Conservation (phyloP, 1,284 basidiomycete species). For the Xanthoconium separans region DNA sequence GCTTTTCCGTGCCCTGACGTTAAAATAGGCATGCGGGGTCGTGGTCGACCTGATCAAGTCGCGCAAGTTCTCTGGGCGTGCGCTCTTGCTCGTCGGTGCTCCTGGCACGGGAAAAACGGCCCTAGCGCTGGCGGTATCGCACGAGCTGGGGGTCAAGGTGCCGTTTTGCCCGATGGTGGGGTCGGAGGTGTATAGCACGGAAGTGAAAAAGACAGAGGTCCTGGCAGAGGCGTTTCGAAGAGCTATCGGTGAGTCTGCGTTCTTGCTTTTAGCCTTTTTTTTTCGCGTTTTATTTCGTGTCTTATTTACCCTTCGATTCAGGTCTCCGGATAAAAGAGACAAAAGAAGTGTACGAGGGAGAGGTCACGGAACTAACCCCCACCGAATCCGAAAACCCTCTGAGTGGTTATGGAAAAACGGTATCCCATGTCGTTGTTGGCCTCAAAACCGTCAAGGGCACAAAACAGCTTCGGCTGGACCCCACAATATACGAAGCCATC, state of each 20-base stretch:
- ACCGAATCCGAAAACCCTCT: slow-evolving; percentile 94
- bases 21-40: slow-evolving; percentile 81
- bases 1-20: not conserved
- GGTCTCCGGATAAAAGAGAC: slow-evolving; percentile 97
- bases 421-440: slow-evolving; percentile 94
- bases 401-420: slow-evolving; percentile 97
- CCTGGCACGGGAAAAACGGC: slow-evolving; percentile 97
- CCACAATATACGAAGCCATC: slow-evolving; percentile 95
- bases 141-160: slow-evolving; percentile 83
- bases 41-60: slow-evolving; percentile 90
- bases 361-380: slow-evolving; percentile 96
- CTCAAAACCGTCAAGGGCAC: slow-evolving; percentile 99
- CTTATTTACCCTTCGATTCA: slow-evolving; percentile 33
- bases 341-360: slow-evolving; percentile 98
- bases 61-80: slow-evolving; percentile 90
- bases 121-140: slow-evolving; percentile 89
- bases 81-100: slow-evolving; percentile 84
- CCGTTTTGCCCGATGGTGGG: slow-evolving; percentile 99
- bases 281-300: not conserved
- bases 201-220: slow-evolving; percentile 99
- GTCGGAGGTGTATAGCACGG: slow-evolving; percentile 93
- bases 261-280: not conserved
- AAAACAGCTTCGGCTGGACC: slow-evolving; percentile 94
- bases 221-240: slow-evolving; percentile 94
- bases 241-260: slow-evolving; percentile 79